Conservation (phyloP, 2,329 filamentous ascomycete species). For the Endocalyx cinctus region DNA sequence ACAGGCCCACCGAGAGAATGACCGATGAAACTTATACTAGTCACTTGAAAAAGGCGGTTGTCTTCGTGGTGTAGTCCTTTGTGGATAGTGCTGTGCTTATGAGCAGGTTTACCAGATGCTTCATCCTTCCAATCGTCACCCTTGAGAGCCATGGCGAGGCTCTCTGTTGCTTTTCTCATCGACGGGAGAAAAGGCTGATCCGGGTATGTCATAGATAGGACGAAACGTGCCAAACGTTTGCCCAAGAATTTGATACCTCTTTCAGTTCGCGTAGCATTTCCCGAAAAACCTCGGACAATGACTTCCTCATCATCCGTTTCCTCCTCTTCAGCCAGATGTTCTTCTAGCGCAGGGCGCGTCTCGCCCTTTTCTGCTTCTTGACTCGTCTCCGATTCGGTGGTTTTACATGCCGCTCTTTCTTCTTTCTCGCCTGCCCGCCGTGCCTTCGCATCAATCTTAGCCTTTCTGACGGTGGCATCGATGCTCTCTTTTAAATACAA, state of each 20-base stretch:
- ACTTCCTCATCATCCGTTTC: slow-evolving; percentile 69
- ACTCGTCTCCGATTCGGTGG: too few relatives aligned
- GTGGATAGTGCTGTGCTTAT: slow-evolving; percentile 60
- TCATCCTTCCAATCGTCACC: slow-evolving; percentile 35
- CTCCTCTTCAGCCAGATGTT: slow-evolving; percentile 11
- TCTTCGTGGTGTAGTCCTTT: slow-evolving; percentile 25
- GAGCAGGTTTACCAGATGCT: slow-evolving; percentile 43
- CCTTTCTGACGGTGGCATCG: slow-evolving; percentile 73
- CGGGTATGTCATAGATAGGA: slow-evolving; percentile 85
- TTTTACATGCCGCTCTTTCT: slow-evolving; percentile 22
- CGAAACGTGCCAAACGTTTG: slow-evolving; percentile 86
- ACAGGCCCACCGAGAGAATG: slow-evolving; percentile 88
- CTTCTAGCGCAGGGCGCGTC: too few relatives aligned
- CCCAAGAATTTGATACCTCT: slow-evolving; percentile 95
- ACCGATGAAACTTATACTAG: slow-evolving; percentile 90
- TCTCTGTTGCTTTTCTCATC: slow-evolving; percentile 44
- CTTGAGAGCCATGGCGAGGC: slow-evolving; percentile 35
- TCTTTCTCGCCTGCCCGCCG: slow-evolving; percentile 50
- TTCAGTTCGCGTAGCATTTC: slow-evolving; percentile 88
- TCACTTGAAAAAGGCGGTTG: slow-evolving; percentile 70
- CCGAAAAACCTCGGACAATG: slow-evolving; percentile 83
- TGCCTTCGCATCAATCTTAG: slow-evolving; percentile 62
- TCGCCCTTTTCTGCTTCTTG: too few relatives aligned
- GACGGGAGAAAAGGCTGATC: slow-evolving; percentile 82
- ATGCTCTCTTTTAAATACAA: slow-evolving; percentile 96